These are phyloP conservation scores for Cyclocybe aegerita DNA, from an alignment of 768 basidiomycete species.

Conservation along the genomic window DNA sequence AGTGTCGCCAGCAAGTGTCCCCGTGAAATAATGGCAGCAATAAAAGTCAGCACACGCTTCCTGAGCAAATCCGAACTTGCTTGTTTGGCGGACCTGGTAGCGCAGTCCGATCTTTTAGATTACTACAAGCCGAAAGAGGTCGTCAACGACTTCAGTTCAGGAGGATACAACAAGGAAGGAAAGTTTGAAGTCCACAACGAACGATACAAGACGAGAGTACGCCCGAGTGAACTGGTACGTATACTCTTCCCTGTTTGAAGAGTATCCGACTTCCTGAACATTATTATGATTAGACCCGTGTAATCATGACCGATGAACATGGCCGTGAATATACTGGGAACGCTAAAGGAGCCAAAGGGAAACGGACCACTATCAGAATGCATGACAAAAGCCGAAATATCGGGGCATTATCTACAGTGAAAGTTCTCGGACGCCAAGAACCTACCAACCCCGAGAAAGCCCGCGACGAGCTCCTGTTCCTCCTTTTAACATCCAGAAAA, in stretches of 20 bases:
- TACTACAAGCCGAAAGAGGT: slow-evolving; percentile 29
- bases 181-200: slow-evolving; percentile 31
- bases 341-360: slow-evolving; percentile 30
- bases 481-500: slow-evolving; percentile 29
- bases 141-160: slow-evolving; percentile 31
- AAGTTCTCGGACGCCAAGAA: slow-evolving; percentile 41
- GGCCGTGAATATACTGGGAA: slow-evolving; percentile 31
- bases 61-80: slow-evolving; percentile 23
- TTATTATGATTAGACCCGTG: slow-evolving; percentile 21
- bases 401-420: slow-evolving; percentile 28
- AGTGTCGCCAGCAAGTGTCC: slow-evolving; percentile 22
- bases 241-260: background rate
- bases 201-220: slow-evolving; percentile 41
- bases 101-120: slow-evolving; percentile 32
- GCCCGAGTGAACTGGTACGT: slow-evolving; percentile 34
- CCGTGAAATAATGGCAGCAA: slow-evolving; percentile 1
- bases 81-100: slow-evolving; percentile 28
- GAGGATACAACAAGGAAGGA: slow-evolving; percentile 23
- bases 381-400: slow-evolving; percentile 12
- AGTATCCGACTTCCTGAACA: background rate
- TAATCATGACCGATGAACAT: slow-evolving; percentile 32
- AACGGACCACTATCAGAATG: slow-evolving; percentile 32
- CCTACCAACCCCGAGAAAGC: slow-evolving; percentile 38
- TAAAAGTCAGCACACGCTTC: slow-evolving; percentile 19
- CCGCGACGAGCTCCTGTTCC: slow-evolving; percentile 35